Percentiles rank a stretch among this genome's conserved stretches.
Conservation (phyloP, 148 eudicot genomes). For the Silene conica region DNA sequence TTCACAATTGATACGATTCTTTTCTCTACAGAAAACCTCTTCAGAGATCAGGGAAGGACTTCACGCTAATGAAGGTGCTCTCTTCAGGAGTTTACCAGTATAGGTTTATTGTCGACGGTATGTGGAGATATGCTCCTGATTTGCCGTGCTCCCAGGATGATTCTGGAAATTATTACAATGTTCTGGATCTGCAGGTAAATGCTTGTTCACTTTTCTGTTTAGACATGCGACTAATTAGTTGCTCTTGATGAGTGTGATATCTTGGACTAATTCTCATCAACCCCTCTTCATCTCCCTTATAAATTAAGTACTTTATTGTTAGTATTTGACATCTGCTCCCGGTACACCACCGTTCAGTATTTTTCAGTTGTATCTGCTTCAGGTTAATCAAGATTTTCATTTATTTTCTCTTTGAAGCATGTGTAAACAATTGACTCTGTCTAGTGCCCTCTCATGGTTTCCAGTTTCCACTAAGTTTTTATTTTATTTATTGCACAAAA, state of each 20-base stretch:
- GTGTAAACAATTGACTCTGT: no score
- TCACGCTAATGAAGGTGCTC: constrained; percentile 75
- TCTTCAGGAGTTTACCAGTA: constrained; percentile 85
- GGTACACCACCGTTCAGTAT: no score
- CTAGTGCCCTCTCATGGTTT: background rate
- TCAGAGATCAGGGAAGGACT: constrained; percentile 76
- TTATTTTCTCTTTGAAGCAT: no score
- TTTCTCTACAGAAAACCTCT: constrained; percentile 52
- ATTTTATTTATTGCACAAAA: background rate
- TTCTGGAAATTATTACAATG: constrained; percentile 63
- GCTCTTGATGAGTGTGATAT: background rate
- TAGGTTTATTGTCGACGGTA: constrained; percentile 78
- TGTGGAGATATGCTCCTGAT: constrained; percentile 63
- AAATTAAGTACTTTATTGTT: no score
- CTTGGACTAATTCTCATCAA: background rate
- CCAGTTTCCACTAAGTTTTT: background rate
- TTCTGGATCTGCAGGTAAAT: constrained; percentile 70
- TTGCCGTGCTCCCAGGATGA: constrained; percentile 69
- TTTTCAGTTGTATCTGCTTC: no score
- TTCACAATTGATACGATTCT: background rate
- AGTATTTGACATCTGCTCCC: no score
- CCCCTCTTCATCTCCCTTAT: background rate
- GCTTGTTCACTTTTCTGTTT: background rate
- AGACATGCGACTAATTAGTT: background rate
- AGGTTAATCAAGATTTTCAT: no score